A percentile compares a stretch with the other conserved stretches of the same genome.
These are phyloP conservation scores for Solanum chiquidenum DNA, from an alignment of 257 asterid species.

Conservation along the genomic window DNA sequence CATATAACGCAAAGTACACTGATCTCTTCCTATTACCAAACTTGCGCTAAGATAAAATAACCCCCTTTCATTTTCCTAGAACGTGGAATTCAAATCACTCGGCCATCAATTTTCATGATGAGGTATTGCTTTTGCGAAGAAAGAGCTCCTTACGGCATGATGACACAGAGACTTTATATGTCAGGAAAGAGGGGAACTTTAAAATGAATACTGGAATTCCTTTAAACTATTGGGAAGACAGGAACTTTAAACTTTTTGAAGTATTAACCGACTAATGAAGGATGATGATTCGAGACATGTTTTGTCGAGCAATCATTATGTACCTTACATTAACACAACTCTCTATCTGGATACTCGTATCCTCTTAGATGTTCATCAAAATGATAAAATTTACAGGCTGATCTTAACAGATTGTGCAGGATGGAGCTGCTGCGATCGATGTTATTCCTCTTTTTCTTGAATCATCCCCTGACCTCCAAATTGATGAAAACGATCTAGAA, in stretches of 20 bases:
- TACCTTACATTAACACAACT: background rate
- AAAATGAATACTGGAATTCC: background rate
- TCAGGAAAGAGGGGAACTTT: background rate
- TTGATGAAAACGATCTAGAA: slow-evolving; percentile 39
- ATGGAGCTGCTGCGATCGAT: slow-evolving; percentile 45
- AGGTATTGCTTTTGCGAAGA: background rate
- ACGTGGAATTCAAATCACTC: background rate
- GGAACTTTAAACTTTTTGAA: background rate
- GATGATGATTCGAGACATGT: background rate
- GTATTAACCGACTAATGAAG: background rate
- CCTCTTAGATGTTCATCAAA: background rate
- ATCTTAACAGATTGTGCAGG: slow-evolving; percentile 18
- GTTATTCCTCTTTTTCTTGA: slow-evolving; percentile 80
- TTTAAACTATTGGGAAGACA: background rate
- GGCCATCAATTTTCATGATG: background rate
- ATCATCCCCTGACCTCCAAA: slow-evolving; percentile 39
- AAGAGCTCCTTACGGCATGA: background rate
- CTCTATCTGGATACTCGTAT: background rate
- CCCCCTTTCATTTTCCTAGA: background rate
- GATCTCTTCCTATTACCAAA: background rate
- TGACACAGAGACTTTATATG: background rate
- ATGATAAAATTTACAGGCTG: background rate
- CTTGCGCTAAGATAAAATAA: background rate
- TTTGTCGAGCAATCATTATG: background rate
- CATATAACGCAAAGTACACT: background rate